These are phyloP conservation scores for Colletotrichum zoysiae DNA, from an alignment of 2,329 filamentous ascomycete species.

Conservation along the genomic window DNA sequence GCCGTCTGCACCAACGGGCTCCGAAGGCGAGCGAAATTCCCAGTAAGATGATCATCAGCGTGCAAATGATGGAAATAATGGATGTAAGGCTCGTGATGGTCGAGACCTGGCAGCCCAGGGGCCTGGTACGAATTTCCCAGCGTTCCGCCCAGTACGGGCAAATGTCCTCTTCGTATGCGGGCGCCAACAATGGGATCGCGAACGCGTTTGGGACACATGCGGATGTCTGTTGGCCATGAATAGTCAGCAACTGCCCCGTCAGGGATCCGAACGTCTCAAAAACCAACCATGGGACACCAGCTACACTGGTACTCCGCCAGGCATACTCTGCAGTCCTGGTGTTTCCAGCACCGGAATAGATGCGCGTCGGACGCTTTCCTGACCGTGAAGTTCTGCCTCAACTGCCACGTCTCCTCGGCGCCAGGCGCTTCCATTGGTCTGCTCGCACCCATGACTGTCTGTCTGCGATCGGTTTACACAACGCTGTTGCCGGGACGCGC, in stretches of 20 bases:
- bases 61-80: constrained; percentile 51
- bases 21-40: constrained; percentile 42
- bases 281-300: constrained; percentile 66
- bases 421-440: background rate
- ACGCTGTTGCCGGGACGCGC: background rate
- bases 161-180: constrained; percentile 61
- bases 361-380: constrained; percentile 52
- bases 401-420: constrained; percentile 15
- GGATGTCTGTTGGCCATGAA: constrained; percentile 56
- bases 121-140: constrained; percentile 57
- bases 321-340: constrained; percentile 62
- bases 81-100: constrained; percentile 56
- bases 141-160: constrained; percentile 64
- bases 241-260: constrained; percentile 21
- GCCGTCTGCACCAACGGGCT: constrained; percentile 36
- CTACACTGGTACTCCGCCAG: constrained; percentile 59
- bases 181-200: constrained; percentile 61
- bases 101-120: constrained; percentile 57
- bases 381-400: constrained; percentile 49
- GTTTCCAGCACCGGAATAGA: constrained; percentile 64
- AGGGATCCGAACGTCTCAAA: background rate
- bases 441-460: background rate
- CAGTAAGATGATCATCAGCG: constrained; percentile 47
- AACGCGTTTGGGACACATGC: constrained; percentile 66
- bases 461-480: background rate